Evolutionary conservation across 2,329 filamentous ascomycete genomes (phyloP).

Genomic region (Drechslerella coelobrocha): DNA sequence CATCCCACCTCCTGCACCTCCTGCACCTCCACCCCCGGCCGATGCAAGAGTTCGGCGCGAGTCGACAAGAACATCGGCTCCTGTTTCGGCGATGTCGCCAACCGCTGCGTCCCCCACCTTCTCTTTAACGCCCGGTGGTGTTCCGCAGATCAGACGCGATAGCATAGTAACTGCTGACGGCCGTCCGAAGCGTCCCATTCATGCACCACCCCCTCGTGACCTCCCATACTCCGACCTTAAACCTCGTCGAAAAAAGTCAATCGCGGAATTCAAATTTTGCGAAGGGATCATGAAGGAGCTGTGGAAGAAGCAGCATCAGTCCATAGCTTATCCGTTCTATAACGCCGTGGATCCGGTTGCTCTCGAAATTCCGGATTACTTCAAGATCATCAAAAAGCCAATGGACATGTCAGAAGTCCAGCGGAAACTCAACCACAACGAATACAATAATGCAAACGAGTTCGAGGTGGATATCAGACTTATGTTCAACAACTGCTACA

Average conservation of each 20-base stretch:
- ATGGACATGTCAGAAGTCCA: conserved; percentile 84
- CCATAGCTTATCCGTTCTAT: conserved; percentile 76
- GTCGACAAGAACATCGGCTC: conserved; percentile 57
- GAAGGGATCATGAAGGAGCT: conserved; percentile 81
- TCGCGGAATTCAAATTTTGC: conserved; percentile 88
- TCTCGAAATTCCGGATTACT: conserved; percentile 89
- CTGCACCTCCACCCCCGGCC: conserved; percentile 57
- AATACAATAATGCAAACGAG: conserved; percentile 82
- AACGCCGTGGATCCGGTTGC: conserved; percentile 90
- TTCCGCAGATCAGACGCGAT: conserved; percentile 83
- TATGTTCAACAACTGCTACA: conserved; percentile 87
- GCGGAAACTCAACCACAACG: conserved; percentile 78
- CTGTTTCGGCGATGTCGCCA: conserved; percentile 59
- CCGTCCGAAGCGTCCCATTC: conserved; percentile 90
- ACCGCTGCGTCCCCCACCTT: conserved; percentile 67
- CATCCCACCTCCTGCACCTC: conserved; percentile 53
- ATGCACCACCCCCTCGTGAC: conserved; percentile 87
- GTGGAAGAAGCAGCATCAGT: conserved; percentile 73
- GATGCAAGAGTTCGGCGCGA: conserved; percentile 61
- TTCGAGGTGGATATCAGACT: conserved; percentile 82
- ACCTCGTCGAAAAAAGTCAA: conserved; percentile 87
- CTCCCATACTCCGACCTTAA: conserved; percentile 83
- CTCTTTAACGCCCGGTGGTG: conserved; percentile 76
- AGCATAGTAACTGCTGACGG: conserved; percentile 73
- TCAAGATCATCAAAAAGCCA: conserved; percentile 91